Base-by-base conservation (phyloP, 805 yeast genomes). In the Candida tibetensis region DNA sequence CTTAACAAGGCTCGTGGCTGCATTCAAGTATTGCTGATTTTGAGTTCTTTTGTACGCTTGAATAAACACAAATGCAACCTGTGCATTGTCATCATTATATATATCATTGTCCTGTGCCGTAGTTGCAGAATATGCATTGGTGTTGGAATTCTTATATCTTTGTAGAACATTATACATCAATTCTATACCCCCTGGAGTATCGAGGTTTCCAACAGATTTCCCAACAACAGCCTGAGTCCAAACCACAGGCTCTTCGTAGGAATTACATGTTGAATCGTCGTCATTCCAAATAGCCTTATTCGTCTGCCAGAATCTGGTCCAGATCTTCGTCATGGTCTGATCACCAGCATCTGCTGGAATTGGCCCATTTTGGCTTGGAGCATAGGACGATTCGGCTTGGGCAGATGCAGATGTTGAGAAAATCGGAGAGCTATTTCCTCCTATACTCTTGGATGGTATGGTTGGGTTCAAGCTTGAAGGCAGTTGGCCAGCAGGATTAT, bases 141-240 rank as follows among this genome's bases (percentile, higher is more conserved):
- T 16, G 0, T 40, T 36, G 12, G 42, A 3, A 39, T 55, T 58
- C 21, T 48, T 40, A 39, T 55, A 59, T 17, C 48, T 30, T 5
- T 36, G 17, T 18, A 59, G 37, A 22, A 51, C 48, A 3, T 38
- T 26, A 4, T 51, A 35, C 5, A 48, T 42, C n/a, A 17, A 21
- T 6, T 40, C 26, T 16, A 53, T 49, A 5, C 40, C 38, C 5
- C 36, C 37, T 8, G 21, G 16, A 40, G 49, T 34, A n/a, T 43
- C 40, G 6, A 43, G 21, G 34, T 48, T 40, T 2, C 45, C 40
- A 7, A 49, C 44, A 2, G 55, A 53, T 32, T 46, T 47, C 4
- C 60, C 55, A 15, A 47, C 47, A 16, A 57, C 60, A 3, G 65
- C 64, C 30, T 52, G 49, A 14, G 51, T 49, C 65, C 64, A 60